phyloP scores from a whole-genome alignment of 805 yeast genomes.

The Wickerhamomyces hampshirensis region DNA sequence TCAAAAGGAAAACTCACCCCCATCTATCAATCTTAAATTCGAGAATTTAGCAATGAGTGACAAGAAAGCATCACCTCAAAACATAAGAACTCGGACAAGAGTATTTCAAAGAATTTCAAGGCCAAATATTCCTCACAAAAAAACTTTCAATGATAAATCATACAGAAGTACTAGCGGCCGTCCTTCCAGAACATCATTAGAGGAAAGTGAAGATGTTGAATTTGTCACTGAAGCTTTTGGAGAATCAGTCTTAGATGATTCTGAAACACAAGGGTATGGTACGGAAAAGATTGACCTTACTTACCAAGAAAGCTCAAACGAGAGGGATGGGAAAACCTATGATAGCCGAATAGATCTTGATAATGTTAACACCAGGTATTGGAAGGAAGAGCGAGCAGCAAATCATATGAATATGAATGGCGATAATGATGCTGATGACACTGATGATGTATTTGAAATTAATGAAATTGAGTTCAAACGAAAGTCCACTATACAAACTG shows the following conservation, averaged over 20 bases:
- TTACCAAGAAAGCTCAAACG: background rate
- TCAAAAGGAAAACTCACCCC: no score
- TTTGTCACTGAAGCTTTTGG: constrained; percentile 1
- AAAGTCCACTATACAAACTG: background rate
- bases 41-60: background rate
- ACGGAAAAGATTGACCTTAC: no score
- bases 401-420: background rate
- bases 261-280: background rate
- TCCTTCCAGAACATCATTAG: constrained; percentile 6
- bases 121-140: background rate
- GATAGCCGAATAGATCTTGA: no score
- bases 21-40: background rate
- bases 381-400: no score
- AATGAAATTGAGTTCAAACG: constrained; percentile 4
- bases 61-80: background rate
- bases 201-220: constrained; percentile 5
- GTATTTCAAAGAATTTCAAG: background rate
- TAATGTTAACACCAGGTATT: no score
- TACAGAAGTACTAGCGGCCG: constrained; percentile 15
- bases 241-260: background rate
- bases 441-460: constrained; percentile 9
- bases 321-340: background rate
- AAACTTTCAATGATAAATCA: background rate
- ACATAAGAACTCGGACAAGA: constrained; percentile 1
- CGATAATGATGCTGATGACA: background rate